phyloP scores from a whole-genome alignment of 257 asterid genomes.

The Nicotiana noctiflora region DNA sequence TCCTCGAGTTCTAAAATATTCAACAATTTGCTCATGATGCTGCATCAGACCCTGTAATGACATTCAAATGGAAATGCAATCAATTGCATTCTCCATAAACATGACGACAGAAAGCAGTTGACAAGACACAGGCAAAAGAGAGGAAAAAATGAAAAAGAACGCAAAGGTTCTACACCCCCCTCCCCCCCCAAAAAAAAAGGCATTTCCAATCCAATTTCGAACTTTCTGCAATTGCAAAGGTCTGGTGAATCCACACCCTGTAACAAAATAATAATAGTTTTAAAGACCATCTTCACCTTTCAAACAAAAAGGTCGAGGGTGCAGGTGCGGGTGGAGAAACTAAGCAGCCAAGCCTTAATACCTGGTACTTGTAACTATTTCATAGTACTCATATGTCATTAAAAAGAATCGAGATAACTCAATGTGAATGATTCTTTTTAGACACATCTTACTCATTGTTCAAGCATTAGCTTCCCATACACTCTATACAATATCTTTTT shows the following conservation, averaged over 20 bases:
- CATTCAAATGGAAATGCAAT: constrained; percentile 2
- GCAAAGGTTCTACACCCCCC: too few relatives aligned
- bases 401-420: neutral
- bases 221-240: neutral
- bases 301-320: neutral
- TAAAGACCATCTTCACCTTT: neutral
- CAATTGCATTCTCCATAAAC: neutral
- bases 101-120: neutral
- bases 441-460: neutral
- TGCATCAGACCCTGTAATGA: constrained; percentile 75
- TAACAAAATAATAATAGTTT: neutral
- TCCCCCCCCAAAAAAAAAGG: neutral
- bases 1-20: constrained; percentile 73
- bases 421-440: neutral
- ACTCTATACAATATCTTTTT: neutral
- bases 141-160: neutral
- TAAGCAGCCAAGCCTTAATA: neutral
- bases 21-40: constrained; percentile 66
- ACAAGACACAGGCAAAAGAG: neutral
- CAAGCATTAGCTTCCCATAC: neutral
- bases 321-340: neutral
- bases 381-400: neutral
- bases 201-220: neutral
- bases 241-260: neutral
- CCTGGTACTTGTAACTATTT: neutral